phyloP scores from a whole-genome alignment of 2,329 filamentous ascomycete genomes.

The Periconia macrospinosa region DNA sequence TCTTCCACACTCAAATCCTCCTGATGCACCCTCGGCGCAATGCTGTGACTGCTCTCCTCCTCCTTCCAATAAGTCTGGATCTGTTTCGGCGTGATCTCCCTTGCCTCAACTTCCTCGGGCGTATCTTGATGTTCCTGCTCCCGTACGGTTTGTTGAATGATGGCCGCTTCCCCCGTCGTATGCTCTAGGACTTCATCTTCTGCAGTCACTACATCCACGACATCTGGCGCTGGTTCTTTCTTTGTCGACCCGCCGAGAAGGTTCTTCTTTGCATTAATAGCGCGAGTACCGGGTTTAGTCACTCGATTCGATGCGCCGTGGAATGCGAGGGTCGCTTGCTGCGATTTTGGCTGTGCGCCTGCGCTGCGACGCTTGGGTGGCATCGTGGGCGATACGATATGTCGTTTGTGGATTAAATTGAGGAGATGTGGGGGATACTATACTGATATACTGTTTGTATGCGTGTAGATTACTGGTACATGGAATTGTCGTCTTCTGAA shows the following conservation, averaged over 20 bases:
- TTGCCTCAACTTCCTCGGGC: slow-evolving; percentile 59
- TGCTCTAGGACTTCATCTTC: slow-evolving; percentile 30
- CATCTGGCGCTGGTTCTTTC: slow-evolving; percentile 30
- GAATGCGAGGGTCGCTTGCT: slow-evolving; percentile 66
- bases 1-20: slow-evolving; percentile 70
- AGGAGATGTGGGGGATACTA: background rate
- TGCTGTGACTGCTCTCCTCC: slow-evolving; percentile 67
- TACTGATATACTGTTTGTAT: background rate
- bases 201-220: slow-evolving; percentile 14
- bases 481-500: slow-evolving; percentile 6
- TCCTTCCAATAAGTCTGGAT: slow-evolving; percentile 76
- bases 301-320: slow-evolving; percentile 58
- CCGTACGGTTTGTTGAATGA: slow-evolving; percentile 42
- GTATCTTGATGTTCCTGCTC: slow-evolving; percentile 23
- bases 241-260: slow-evolving; percentile 35
- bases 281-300: slow-evolving; percentile 56
- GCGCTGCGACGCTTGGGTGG: slow-evolving; percentile 48
- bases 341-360: slow-evolving; percentile 51
- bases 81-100: slow-evolving; percentile 66
- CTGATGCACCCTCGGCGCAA: slow-evolving; percentile 76
- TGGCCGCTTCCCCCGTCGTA: slow-evolving; percentile 44
- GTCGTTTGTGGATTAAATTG: background rate
- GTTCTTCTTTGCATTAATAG: slow-evolving; percentile 43
- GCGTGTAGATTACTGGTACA: slow-evolving; percentile 6
- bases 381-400: slow-evolving; percentile 32